Base-by-base conservation (phyloP, 139 green algal species). In the Desmodesmus armatus region DNA sequence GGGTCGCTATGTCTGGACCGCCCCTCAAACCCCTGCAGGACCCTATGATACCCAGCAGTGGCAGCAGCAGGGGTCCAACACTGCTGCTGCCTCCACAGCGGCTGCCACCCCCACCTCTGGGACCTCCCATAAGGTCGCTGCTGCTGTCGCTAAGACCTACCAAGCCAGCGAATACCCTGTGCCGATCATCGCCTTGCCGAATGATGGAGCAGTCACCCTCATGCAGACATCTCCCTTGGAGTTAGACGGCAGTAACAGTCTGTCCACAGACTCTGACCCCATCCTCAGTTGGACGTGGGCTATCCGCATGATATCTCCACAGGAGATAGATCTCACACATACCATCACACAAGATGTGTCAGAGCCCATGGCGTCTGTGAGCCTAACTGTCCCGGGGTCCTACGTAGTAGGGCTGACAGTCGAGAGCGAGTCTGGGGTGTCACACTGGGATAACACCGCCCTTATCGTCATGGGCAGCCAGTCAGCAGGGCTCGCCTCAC, bases 401-500 rank as follows among this genome's bases (percentile, higher is more conserved):
- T 84, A 84, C n/a, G 63, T 84, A 6, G 33, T 84, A 0, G 78
- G 62, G 5, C 62, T 84, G n/a, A 84, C 78, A 5, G 78, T 84
- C 0, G 63, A 77, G 31, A 66, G 27, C 0, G 62, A 76, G 9
- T 35, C 63, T 11, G 78, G 78, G 1, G n/a, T 69, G 2, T 43
- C 62, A 27, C 78, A 84, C 78, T 84, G 43, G 41, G 77, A 84
- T 43, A 84, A 84, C n/a, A 67, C 78, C 49, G 78, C 78, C 47
- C 62, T 84, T 17, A 84, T 84, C 47, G 55, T 82, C n/a, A n/a
- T n/a, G n/a, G n/a, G n/a, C n/a, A n/a, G n/a, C n/a, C n/a, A n/a
- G n/a, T n/a, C n/a, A n/a, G n/a, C n/a, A n/a, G n/a, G n/a, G n/a
- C n/a, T n/a, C n/a, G n/a, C n/a, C n/a, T n/a, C n/a, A n/a, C n/a